Evolutionary conservation across 148 eudicot genomes (phyloP), one percentile per base, ranked within the genome.

Genomic region (Camellia granthamiana): DNA sequence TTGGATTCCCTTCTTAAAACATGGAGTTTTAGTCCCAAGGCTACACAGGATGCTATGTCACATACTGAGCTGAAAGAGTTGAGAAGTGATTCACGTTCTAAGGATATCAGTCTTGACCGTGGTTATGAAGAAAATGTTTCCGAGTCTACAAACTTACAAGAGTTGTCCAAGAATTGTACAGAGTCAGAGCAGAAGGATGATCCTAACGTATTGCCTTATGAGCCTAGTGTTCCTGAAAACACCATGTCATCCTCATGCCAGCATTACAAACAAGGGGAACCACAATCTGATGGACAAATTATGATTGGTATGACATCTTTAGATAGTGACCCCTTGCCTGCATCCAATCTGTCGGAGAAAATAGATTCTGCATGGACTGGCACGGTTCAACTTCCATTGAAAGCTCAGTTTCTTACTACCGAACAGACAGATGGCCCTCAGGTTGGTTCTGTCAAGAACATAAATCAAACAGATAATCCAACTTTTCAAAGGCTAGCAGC

Each of bases 301-400:
- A 10, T 79, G 14, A 79, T 44, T 14, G 83, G 81, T 43, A 78
- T 73, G 42, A 79, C 85, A 62, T 86, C 89, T 30, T 85, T 86
- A 49, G 92, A 88, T 81, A 66, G 75, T 44, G 46, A 58, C 21
- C 88, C 85, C 1, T 91, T 88, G 60, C 88, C 90, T 72, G 92
- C 84, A 16, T 91, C 97, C 58, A 80, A 76, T 84, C 84, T 97
- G 74, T 97, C 98, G 0, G 97, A 94, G 83, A 90, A 91, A 86
- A 97, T 97, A 44, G 98, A 97, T 84, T 94, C 93, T 76, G 97
- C 94, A 38, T 94, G 99, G 98, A 91, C 92, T 55, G 99, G 99
- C 75, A 87, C 90, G 75, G 90, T 88, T 65, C 88, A 61, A 44
- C 58, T 74, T 67, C 82, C 89, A 13, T 65, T 74, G 70, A 72